These are phyloP conservation scores for Ophiostoma ulmi DNA, from an alignment of 2,329 filamentous ascomycete genomes.

Conservation along the genomic window DNA sequence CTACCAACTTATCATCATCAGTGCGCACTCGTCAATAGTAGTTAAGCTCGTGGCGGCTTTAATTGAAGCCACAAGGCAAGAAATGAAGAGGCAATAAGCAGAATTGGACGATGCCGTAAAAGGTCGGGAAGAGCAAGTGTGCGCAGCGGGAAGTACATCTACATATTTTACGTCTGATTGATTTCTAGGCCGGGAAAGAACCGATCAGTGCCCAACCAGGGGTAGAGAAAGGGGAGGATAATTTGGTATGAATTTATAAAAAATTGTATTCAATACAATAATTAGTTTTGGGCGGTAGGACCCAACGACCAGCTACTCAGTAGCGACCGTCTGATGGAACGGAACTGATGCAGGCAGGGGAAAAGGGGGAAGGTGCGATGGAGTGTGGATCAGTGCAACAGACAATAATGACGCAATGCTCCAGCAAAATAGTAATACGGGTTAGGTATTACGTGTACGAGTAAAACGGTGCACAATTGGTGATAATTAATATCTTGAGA, in stretches of 20 bases:
- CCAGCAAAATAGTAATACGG: neutral
- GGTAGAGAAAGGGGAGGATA: neutral
- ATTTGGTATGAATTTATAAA: neutral
- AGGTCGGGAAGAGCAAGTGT: neutral
- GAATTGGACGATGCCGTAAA: neutral
- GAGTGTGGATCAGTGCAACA: conserved; percentile 14
- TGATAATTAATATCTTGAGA: neutral
- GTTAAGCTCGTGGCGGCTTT: neutral
- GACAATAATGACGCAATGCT: conserved; percentile 25
- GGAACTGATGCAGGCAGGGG: conserved; percentile 12
- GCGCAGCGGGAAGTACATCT: neutral
- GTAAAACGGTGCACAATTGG: neutral
- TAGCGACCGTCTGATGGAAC: neutral
- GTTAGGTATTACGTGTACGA: neutral
- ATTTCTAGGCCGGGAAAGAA: conserved; percentile 1
- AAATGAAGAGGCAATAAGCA: neutral
- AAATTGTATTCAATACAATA: neutral
- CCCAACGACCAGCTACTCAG: neutral
- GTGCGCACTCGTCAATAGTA: neutral
- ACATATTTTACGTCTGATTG: neutral
- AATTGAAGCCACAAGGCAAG: neutral
- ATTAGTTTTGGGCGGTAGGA: neutral
- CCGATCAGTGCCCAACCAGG: neutral
- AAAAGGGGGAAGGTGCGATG: conserved; percentile 22
- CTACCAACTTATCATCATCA: neutral